Evolutionary conservation across 1,284 basidiomycete genomes (phyloP), one percentile per base, ranked within the genome.

Genomic region (Exsudoporus floridanus): DNA sequence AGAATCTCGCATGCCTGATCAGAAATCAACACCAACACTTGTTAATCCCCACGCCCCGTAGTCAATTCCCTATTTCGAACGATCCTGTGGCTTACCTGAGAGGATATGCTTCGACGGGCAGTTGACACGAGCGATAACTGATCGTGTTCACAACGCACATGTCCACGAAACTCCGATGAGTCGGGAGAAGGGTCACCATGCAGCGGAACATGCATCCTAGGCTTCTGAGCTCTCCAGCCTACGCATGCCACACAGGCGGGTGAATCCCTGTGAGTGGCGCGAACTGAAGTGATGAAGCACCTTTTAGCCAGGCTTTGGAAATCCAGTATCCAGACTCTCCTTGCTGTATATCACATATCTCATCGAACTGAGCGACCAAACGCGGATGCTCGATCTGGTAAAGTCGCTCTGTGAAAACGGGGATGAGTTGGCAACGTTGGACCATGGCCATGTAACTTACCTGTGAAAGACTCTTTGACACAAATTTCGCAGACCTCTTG

Each of bases 231-330:
- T 64, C 74, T 76, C 90, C 90, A 92, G 62, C 90, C 90, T 90
- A 30, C 39, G 21, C 38, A 49, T 46, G 43, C 46, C 60, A 59
- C 23, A 47, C 37, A 41, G 52, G 25, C 37, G 41, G 48, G 50
- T 54, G 45, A 42, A 46, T 40, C 50, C 45, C 18, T 37, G 39
- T 59, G 53, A 65, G 53, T 53, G 53, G 50, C 30, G 44, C 41
- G 33, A 52, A 41, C 1, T 39, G 39, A 54, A 52, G 54, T 58
- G 40, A 30, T 31, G 19, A 31, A 56, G 50, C 57, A 87, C 90
- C 89, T 78, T 79, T 86, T 5, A 89, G 64, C 90, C 90, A 92
- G 12, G 71, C 65, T 62, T 85, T 89, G 2, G 90, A 91, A 61
- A 92, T 81, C 84, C 86, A 90, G 63, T 77, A 84, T 12, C 80